These are phyloP conservation scores for Fusarium beomiforme DNA, from an alignment of 2,329 filamentous ascomycete species.

Conservation along the genomic window DNA sequence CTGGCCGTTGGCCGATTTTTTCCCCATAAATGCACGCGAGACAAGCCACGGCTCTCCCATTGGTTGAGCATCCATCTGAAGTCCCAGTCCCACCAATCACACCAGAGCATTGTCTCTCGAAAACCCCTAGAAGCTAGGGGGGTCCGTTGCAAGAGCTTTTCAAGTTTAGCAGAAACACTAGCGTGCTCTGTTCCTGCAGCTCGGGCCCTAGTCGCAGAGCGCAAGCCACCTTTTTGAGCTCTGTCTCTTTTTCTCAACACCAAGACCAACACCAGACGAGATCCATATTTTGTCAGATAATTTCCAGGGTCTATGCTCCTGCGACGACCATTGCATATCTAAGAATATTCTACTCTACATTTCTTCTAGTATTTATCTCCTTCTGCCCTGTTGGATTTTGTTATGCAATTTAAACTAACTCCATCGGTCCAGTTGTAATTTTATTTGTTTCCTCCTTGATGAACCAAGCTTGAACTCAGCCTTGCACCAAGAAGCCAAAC, in stretches of 20 bases:
- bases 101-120: neutral
- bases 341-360: neutral
- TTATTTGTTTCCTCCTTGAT: conserved; percentile 7
- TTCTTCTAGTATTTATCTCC: neutral
- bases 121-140: conserved; percentile 6
- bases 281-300: neutral
- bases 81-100: conserved; percentile 27
- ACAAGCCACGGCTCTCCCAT: conserved; percentile 21
- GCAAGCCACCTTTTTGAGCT: conserved; percentile 15
- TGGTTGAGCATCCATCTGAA: conserved; percentile 16
- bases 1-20: conserved; percentile 25
- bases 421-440: neutral
- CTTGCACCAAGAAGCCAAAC: neutral
- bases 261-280: conserved; percentile 5
- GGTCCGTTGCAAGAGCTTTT: conserved; percentile 8
- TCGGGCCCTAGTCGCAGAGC: conserved; percentile 21
- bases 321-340: neutral
- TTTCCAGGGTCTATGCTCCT: conserved; percentile 12
- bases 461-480: neutral
- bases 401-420: conserved; percentile 1
- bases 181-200: conserved; percentile 46
- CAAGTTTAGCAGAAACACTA: conserved; percentile 48
- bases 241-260: conserved; percentile 5
- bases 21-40: conserved; percentile 20
- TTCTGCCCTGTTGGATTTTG: neutral